These are phyloP conservation scores for Trichoderma sp. DNA, from an alignment of 2,329 filamentous ascomycete genomes.

Conservation along the genomic window DNA sequence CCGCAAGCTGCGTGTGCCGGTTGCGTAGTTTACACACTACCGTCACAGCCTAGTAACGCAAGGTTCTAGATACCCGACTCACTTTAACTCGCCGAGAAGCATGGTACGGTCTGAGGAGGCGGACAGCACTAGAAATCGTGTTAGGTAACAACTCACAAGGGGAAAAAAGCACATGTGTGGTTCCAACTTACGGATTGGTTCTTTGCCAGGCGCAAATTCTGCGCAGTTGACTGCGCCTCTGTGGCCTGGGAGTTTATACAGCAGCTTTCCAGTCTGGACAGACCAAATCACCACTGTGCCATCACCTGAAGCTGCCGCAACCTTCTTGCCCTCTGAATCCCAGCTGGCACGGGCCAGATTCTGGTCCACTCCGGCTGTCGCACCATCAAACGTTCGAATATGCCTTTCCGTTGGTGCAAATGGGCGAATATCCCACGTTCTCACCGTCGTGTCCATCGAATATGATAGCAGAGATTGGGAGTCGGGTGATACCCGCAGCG, in stretches of 20 bases:
- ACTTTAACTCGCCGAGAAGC: conserved; percentile 74
- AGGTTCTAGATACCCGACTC: conserved; percentile 24
- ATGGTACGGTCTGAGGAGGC: conserved; percentile 87
- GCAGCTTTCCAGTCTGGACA: conserved; percentile 78
- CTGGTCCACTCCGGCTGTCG: conserved; percentile 82
- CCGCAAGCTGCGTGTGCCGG: neutral
- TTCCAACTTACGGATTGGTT: conserved; percentile 77
- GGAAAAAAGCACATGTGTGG: neutral
- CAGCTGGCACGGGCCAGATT: conserved; percentile 90
- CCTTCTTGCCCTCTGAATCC: conserved; percentile 81
- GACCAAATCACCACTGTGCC: conserved; percentile 93
- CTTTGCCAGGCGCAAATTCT: conserved; percentile 80
- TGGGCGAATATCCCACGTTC: conserved; percentile 94
- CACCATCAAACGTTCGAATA: conserved; percentile 89
- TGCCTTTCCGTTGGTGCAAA: conserved; percentile 88
- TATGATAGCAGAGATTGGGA: conserved; percentile 88
- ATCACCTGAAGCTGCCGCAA: conserved; percentile 87
- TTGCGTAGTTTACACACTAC: neutral
- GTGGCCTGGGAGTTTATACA: conserved; percentile 94
- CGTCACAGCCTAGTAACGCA: neutral
- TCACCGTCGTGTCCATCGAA: conserved; percentile 88
- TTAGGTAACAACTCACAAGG: conserved; percentile 36
- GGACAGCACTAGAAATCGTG: conserved; percentile 68
- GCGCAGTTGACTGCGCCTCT: conserved; percentile 95
- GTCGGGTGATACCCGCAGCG: conserved; percentile 88